Evolutionary conservation across 805 yeast species (phyloP).

Genomic region (Blastobotrys parvus): DNA sequence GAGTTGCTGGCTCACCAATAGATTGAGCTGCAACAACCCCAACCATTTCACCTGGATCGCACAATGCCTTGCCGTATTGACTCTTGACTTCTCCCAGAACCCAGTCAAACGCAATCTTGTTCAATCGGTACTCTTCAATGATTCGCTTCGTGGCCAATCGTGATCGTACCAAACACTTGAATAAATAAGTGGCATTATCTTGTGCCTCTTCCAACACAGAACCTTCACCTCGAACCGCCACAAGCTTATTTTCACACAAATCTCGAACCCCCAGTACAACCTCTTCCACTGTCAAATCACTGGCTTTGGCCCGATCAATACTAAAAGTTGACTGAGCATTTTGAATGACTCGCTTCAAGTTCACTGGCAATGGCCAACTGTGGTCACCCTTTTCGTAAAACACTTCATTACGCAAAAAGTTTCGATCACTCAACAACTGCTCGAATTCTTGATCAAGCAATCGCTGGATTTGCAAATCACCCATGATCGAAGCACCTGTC

Average conservation of each 20-base stretch:
- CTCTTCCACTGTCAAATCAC: conserved; percentile 80
- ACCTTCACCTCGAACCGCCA: conserved; percentile 78
- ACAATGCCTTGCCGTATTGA: conserved; percentile 85
- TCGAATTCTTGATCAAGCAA: conserved; percentile 75
- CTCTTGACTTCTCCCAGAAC: conserved; percentile 89
- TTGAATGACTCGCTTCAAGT: conserved; percentile 90
- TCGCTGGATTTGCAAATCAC: conserved; percentile 77
- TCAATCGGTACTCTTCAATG: conserved; percentile 81
- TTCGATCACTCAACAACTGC: conserved; percentile 71
- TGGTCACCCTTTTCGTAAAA: conserved; percentile 93
- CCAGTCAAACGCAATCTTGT: conserved; percentile 88
- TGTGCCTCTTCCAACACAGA: conserved; percentile 75
- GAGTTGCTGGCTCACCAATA: conserved; percentile 98
- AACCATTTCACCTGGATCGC: conserved; percentile 96
- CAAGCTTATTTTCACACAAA: conserved; percentile 50
- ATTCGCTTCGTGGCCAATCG: conserved; percentile 87
- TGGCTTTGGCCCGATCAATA: conserved; percentile 80
- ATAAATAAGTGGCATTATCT: conserved; percentile 78
- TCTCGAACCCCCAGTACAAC: conserved; percentile 64
- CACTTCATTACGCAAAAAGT: conserved; percentile 64
- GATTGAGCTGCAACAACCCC: conserved; percentile 98
- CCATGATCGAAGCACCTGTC: conserved; percentile 82
- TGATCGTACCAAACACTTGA: conserved; percentile 88
- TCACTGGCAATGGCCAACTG: conserved; percentile 97
- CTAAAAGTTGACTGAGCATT: conserved; percentile 97